Evolutionary conservation across 345 rosid genomes (phyloP), one percentile per base, ranked within the genome.

Genomic region (Lepidium africanum): DNA sequence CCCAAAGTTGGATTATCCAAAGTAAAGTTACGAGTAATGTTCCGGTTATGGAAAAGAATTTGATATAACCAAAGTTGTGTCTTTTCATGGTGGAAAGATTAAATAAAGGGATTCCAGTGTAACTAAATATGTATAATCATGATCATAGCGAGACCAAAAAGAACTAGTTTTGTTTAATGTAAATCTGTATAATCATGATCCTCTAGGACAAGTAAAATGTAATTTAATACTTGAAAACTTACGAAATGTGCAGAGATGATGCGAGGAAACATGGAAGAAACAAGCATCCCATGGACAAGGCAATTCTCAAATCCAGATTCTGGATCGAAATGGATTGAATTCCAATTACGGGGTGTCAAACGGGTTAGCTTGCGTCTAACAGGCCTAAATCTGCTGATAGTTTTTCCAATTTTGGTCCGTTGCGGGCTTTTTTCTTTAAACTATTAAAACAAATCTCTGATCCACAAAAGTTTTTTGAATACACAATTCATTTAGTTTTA

Each of bases 271-370:
- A 94, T 70, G 2, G 96, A 70, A 59, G 96, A 96, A 11, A 88
- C 90, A 58, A 94, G 92, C 96, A 94, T 81, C 37, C 97, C 95
- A 52, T 90, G 97, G 54, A 94, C 97, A 72, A 87, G 75, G 19
- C 76, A 69, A 72, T 80, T 91, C 61, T 91, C 87, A 15, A 83
- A 91, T 16, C 91, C 91, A 0, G 65, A 65, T 52, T 85, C 81
- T 36, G 81, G 5, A 78, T 94, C 88, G 11, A 94, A 91, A 74
- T 94, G 95, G 39, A 91, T 61, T 25, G 92, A 90, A 63, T 94
- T 94, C 55, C 74, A 66, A 63, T 94, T 95, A 35, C 68, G 85
- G 57, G n/a, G n/a, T n/a, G n/a, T n/a, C n/a, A n/a, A n/a, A n/a
- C n/a, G n/a, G n/a, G n/a, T n/a, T n/a, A n/a, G n/a, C n/a, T n/a